Evolutionary conservation across 805 yeast genomes (phyloP).

Genomic region (Yarrowia divulgata): DNA sequence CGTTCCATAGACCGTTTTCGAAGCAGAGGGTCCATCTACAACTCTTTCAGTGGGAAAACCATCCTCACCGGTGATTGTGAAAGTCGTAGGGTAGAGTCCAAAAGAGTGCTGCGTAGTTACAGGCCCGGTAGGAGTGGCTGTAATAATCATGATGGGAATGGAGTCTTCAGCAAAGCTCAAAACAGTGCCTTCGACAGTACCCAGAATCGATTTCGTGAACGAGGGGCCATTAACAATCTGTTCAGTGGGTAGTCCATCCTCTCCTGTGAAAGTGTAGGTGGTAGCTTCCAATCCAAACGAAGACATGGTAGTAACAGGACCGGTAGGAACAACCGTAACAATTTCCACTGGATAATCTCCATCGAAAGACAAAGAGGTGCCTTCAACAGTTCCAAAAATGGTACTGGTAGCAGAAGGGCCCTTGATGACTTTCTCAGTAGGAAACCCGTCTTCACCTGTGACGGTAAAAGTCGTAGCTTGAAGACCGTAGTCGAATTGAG

Average conservation of each 20-base stretch:
- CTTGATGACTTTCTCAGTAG: background rate
- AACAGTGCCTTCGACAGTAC: background rate
- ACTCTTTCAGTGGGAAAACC: background rate
- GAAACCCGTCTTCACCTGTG: background rate
- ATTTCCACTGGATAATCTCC: background rate
- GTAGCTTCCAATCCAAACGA: background rate
- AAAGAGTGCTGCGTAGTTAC: background rate
- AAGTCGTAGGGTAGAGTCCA: background rate
- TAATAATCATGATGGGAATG: background rate
- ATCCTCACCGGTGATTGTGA: background rate
- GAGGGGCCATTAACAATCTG: background rate
- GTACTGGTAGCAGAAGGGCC: conserved; percentile 3
- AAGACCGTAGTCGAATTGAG: background rate
- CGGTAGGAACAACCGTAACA: background rate
- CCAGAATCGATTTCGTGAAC: background rate
- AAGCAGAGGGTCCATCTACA: background rate
- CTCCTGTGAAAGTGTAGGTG: background rate
- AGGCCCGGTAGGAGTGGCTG: background rate
- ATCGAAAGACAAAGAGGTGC: background rate
- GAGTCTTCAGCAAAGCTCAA: background rate
- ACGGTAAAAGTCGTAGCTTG: background rate
- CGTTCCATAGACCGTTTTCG: background rate
- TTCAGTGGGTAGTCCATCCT: background rate
- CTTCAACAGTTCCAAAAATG: conserved; percentile 5
- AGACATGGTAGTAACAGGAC: background rate